Evolutionary conservation across 305 asterid genomes (phyloP).

Genomic region (Rubia peregrina): DNA sequence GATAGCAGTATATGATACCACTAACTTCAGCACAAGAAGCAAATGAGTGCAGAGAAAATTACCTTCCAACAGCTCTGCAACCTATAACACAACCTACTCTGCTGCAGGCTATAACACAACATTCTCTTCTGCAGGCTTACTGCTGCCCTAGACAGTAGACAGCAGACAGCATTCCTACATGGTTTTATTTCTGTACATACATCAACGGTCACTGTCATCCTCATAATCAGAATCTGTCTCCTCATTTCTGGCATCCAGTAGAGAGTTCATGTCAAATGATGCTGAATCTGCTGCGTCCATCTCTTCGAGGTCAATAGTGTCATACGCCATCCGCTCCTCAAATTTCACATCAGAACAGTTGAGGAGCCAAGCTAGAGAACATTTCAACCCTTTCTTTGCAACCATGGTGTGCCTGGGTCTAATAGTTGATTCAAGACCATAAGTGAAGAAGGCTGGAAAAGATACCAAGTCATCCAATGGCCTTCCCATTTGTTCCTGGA

Average conservation of each 20-base stretch:
- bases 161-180: not conserved
- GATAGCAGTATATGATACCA: not conserved
- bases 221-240: conserved; percentile 61
- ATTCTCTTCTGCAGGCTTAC: not conserved
- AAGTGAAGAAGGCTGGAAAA: conserved; percentile 93
- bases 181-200: conserved; percentile 8
- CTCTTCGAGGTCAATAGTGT: conserved; percentile 68
- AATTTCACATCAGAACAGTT: conserved; percentile 82
- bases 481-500: conserved; percentile 51
- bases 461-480: conserved; percentile 76
- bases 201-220: conserved; percentile 31
- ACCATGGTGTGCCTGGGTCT: conserved; percentile 70
- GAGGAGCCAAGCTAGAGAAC: conserved; percentile 89
- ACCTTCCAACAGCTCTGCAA: too few relatives aligned
- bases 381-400: conserved; percentile 50
- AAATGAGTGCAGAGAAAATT: too few relatives aligned
- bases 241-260: conserved; percentile 41
- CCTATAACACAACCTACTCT: too few relatives aligned
- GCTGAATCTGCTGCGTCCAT: conserved; percentile 42
- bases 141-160: not conserved
- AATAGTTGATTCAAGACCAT: conserved; percentile 70
- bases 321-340: conserved; percentile 80
- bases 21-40: too few relatives aligned
- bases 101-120: not conserved
- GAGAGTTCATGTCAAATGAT: conserved; percentile 54